Conservation (phyloP, 2,329 filamentous ascomycete genomes). For the Dactylellina haptotyla region DNA sequence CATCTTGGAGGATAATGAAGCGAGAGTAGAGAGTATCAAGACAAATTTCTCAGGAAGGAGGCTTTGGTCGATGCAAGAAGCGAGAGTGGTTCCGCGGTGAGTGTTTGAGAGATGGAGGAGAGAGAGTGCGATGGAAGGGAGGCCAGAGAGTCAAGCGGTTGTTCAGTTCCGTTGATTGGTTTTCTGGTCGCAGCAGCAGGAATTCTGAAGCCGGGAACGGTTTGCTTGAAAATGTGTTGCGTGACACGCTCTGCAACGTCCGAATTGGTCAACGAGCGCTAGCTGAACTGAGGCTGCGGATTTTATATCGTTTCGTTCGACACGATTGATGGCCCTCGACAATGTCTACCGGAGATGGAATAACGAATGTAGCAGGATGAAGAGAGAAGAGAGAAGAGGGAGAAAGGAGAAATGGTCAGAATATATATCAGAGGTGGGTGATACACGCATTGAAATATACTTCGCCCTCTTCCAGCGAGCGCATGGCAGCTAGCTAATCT, state of each 20-base stretch:
- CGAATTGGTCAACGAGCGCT: slow-evolving; percentile 15
- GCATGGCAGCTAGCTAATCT: slow-evolving; percentile 13
- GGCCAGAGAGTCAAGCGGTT: slow-evolving; percentile 5
- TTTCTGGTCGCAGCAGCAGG: not conserved
- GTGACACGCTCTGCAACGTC: slow-evolving; percentile 30
- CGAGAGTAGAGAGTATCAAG: slow-evolving; percentile 12
- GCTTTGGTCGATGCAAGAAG: not conserved
- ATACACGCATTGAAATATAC: slow-evolving; percentile 35
- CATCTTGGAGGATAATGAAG: slow-evolving; percentile 30
- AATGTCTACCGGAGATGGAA: slow-evolving; percentile 15
- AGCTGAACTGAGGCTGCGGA: not conserved
- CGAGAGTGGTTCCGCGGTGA: too few species aligned
- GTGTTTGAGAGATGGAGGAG: not conserved
- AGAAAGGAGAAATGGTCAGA: too few species aligned
- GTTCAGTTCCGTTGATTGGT: too few species aligned
- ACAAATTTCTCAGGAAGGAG: not conserved
- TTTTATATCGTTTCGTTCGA: slow-evolving; percentile 1
- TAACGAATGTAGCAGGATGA: slow-evolving; percentile 24
- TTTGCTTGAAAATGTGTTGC: slow-evolving; percentile 43
- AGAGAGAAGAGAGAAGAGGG: not conserved
- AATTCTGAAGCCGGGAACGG: not conserved
- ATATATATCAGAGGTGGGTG: slow-evolving; percentile 25
- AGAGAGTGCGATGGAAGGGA: slow-evolving; percentile 6
- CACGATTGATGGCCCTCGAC: slow-evolving; percentile 11
- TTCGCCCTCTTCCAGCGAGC: slow-evolving; percentile 2